Base-by-base conservation (phyloP, 140 eudicot species). In the Anethum foeniculum region DNA sequence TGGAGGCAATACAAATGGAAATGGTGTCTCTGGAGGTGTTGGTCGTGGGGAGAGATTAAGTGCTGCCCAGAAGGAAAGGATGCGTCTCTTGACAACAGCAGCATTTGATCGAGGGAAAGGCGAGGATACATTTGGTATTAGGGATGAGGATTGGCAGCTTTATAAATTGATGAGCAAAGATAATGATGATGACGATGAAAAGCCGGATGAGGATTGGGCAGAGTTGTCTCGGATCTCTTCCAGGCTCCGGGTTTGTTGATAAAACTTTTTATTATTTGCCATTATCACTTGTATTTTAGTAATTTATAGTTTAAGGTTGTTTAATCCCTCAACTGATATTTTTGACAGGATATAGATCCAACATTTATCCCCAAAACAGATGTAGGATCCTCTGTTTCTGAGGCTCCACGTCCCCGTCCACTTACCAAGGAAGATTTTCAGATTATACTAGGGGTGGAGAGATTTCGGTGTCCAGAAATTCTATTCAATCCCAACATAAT, bases 71-170 rank as follows among this genome's bases (percentile, higher is more conserved):
- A 95, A 90, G 82, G 99, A 96, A 60, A 85, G 99, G 79, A 96
- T 96, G 99, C 97, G 99, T 48, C 90, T 96, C 41, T 80, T 96
- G 84, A 84, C 99, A 75, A 91, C 99, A 9, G 99, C 99, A 78
- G 99, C 98, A 21, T 96, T 91, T 83, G 99, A 96, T 81, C 82
- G 98, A 64, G 99, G 99, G 28, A 96, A 96, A 79, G 99, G 99
- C 4, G 99, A 96, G 89, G 99, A 96, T 80, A 93, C 97, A 68
- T 96, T 96, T 85, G 99, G 99, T 68, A 79, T 84, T n/a, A 93
- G 84, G 83, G 99, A 96, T 79, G 99, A 96, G 87, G 99, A 96
- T 86, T 96, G 99, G 99, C 96, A 93, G 52, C 92, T 96, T 38
- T 96, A 96, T 86, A 96, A 96, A 87, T 86, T 89, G 54, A 96